These are phyloP conservation scores for Spizellomyces punctatus DNA, from an alignment of 192 early-diverging fungal species.

Conservation along the genomic window DNA sequence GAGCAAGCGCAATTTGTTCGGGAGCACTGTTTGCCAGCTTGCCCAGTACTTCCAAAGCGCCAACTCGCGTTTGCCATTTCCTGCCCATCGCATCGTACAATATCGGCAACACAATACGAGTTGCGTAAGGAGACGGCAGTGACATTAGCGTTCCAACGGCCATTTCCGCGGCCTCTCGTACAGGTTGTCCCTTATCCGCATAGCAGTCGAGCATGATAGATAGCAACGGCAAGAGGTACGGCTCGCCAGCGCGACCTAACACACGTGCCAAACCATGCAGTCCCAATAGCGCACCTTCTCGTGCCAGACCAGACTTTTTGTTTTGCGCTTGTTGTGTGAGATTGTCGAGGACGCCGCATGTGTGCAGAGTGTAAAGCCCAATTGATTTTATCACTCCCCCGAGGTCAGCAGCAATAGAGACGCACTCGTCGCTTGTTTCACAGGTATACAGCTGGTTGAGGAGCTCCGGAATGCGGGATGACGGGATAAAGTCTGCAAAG, in stretches of 20 bases:
- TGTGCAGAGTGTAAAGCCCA: constrained; percentile 35
- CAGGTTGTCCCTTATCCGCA: constrained; percentile 54
- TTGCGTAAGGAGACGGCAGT: constrained; percentile 22
- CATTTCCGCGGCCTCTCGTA: constrained; percentile 49
- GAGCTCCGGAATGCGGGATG: constrained; percentile 25
- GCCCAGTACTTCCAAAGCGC: constrained; percentile 38
- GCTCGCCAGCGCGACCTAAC: constrained; percentile 57
- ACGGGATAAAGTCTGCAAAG: constrained; percentile 9
- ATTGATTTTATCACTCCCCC: constrained; percentile 34
- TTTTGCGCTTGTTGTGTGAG: constrained; percentile 39
- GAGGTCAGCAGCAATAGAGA: constrained; percentile 41
- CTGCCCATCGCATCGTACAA: constrained; percentile 36
- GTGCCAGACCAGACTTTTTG: constrained; percentile 52
- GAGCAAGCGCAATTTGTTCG: constrained; percentile 39
- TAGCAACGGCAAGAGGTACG: constrained; percentile 62
- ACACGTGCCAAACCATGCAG: constrained; percentile 34
- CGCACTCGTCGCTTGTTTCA: constrained; percentile 49
- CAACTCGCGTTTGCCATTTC: constrained; percentile 55
- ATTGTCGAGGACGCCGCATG: constrained; percentile 38
- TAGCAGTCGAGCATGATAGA: constrained; percentile 61
- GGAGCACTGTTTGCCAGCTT: constrained; percentile 44
- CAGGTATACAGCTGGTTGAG: constrained; percentile 45
- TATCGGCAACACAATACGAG: constrained; percentile 27
- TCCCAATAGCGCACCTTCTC: constrained; percentile 50
- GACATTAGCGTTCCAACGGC: constrained; percentile 26